A percentile compares a stretch with the other conserved stretches of the same genome.
Conservation (phyloP, 2,329 filamentous ascomycete species). For the Meredithiella fracta region DNA sequence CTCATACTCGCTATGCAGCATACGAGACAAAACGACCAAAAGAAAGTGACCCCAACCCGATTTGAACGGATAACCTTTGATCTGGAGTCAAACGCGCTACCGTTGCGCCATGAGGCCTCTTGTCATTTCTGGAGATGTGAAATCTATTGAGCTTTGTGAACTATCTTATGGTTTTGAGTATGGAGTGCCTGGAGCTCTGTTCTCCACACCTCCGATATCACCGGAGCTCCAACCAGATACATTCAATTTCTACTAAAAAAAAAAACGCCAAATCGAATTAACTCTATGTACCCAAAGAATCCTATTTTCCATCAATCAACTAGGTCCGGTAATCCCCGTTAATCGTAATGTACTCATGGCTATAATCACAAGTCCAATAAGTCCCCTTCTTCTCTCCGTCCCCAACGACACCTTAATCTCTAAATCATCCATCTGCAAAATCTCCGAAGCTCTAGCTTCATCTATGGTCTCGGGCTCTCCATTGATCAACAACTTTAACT, state of each 20-base stretch:
- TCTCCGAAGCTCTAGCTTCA: constrained; percentile 59
- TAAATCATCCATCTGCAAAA: constrained; percentile 60
- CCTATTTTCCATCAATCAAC: background rate
- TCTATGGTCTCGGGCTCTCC: constrained; percentile 69
- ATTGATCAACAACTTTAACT: constrained; percentile 60
- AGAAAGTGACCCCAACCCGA: constrained; percentile 14
- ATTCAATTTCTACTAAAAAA: background rate
- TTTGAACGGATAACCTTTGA: constrained; percentile 15
- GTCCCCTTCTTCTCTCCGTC: constrained; percentile 51
- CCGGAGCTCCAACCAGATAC: no score
- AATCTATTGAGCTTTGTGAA: no score
- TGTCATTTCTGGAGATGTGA: background rate
- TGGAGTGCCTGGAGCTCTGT: no score
- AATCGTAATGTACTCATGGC: constrained; percentile 60
- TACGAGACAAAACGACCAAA: background rate
- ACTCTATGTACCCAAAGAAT: background rate
- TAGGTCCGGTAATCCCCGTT: constrained; percentile 53
- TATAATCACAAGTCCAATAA: constrained; percentile 79
- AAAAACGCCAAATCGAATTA: background rate
- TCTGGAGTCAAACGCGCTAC: constrained; percentile 15
- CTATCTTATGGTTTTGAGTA: no score
- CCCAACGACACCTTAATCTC: constrained; percentile 63
- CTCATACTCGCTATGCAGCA: no score
- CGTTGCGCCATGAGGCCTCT: constrained; percentile 12
- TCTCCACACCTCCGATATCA: no score